Evolutionary conservation across 2,329 filamentous ascomycete species (phyloP).

Genomic region (Fusarium sp.): DNA sequence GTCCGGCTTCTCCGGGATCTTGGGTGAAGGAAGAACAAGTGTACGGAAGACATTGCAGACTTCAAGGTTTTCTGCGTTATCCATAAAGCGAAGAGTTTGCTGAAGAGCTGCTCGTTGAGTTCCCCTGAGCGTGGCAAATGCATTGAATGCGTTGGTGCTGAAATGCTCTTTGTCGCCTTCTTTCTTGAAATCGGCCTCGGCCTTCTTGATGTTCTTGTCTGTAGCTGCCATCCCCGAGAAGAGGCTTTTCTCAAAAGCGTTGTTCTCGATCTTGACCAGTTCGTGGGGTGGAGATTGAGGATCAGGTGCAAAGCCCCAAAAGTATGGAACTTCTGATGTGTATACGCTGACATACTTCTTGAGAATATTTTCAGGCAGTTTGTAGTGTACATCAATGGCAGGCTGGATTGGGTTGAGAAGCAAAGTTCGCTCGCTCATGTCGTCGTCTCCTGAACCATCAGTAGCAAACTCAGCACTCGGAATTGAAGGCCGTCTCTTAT

Average conservation of each 20-base stretch:
- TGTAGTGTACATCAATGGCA: constrained; percentile 47
- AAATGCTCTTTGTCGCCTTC: constrained; percentile 7
- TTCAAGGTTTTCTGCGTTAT: constrained; percentile 55
- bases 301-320: constrained; percentile 16
- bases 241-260: constrained; percentile 54
- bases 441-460: background rate
- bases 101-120: constrained; percentile 62
- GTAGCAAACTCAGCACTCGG: constrained; percentile 19
- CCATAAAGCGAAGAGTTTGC: constrained; percentile 56
- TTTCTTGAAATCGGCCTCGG: constrained; percentile 17
- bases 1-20: constrained; percentile 28
- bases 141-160: constrained; percentile 19
- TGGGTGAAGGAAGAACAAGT: constrained; percentile 53
- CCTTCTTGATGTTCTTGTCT: constrained; percentile 9
- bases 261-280: constrained; percentile 54
- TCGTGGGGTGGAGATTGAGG: constrained; percentile 44
- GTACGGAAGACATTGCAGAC: constrained; percentile 55
- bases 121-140: constrained; percentile 57
- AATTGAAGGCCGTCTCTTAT: constrained; percentile 49
- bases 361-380: constrained; percentile 33
- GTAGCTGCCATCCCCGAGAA: constrained; percentile 42
- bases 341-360: constrained; percentile 31
- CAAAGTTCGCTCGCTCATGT: constrained; percentile 34
- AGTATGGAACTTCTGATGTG: constrained; percentile 17
- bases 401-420: constrained; percentile 24